These are phyloP conservation scores for Penicillium fuscoglaucum DNA, from an alignment of 2,329 filamentous ascomycete genomes.

Conservation along the genomic window DNA sequence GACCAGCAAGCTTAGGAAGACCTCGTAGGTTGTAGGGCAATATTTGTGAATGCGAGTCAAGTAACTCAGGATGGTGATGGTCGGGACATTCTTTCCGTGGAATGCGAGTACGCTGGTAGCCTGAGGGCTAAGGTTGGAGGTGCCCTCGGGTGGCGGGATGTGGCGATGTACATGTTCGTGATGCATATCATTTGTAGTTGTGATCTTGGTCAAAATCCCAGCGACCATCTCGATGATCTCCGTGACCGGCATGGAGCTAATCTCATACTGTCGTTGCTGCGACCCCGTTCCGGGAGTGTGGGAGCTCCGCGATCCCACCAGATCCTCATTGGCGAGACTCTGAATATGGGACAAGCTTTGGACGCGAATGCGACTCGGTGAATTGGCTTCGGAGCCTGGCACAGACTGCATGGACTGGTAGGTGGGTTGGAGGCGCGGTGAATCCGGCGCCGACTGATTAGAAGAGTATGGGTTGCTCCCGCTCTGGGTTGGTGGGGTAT, in stretches of 20 bases:
- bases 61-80: constrained; percentile 95
- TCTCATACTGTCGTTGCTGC: constrained; percentile 75
- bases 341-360: constrained; percentile 90
- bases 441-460: constrained; percentile 44
- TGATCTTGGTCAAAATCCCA: constrained; percentile 93
- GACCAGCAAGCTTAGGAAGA: constrained; percentile 90
- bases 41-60: constrained; percentile 97
- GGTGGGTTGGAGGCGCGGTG: constrained; percentile 49
- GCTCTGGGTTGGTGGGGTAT: constrained; percentile 23
- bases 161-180: constrained; percentile 85
- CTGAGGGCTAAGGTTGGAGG: constrained; percentile 61
- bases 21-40: constrained; percentile 96
- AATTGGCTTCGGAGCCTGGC: constrained; percentile 44
- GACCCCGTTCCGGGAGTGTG: constrained; percentile 45
- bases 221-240: constrained; percentile 99
- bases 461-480: constrained; percentile 30
- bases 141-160: constrained; percentile 61
- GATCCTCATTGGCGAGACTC: constrained; percentile 77
- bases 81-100: constrained; percentile 96
- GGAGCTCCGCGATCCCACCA: constrained; percentile 56
- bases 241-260: constrained; percentile 93
- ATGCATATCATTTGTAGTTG: constrained; percentile 90
- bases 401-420: constrained; percentile 46
- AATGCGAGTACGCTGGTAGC: constrained; percentile 84
- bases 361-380: constrained; percentile 70